phyloP scores from a whole-genome alignment of 306 rosid species.

The Leucaena leucocephala region DNA sequence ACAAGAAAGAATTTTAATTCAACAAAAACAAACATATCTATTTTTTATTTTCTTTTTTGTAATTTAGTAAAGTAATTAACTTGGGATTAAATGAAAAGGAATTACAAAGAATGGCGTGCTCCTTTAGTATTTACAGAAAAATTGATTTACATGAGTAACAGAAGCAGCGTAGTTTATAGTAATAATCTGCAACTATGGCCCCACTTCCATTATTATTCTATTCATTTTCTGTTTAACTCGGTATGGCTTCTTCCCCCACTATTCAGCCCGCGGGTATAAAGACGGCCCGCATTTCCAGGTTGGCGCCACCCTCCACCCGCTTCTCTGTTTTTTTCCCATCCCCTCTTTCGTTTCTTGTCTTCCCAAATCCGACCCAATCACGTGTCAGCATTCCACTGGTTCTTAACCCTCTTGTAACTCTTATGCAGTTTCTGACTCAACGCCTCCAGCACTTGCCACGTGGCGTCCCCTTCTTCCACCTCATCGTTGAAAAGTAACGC shows the following conservation, averaged over 20 bases:
- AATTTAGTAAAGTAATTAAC: too few relatives aligned
- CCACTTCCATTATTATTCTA: too few relatives aligned
- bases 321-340: neutral
- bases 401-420: slow-evolving; percentile 38
- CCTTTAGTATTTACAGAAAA: too few relatives aligned
- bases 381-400: slow-evolving; percentile 27
- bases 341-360: neutral
- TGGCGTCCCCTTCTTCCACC: slow-evolving; percentile 67
- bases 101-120: too few relatives aligned
- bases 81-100: too few relatives aligned
- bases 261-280: neutral
- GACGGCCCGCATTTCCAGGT: slow-evolving; percentile 2
- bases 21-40: too few relatives aligned
- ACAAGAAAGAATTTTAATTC: too few relatives aligned
- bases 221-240: too few relatives aligned
- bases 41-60: too few relatives aligned
- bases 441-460: slow-evolving; percentile 58
- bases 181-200: too few relatives aligned
- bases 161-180: too few relatives aligned
- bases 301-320: neutral
- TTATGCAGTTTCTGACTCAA: slow-evolving; percentile 49
- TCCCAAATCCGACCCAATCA: neutral
- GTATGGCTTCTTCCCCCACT: neutral
- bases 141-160: too few relatives aligned
- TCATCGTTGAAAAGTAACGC: slow-evolving; percentile 53